Conservation (phyloP, 2,329 filamentous ascomycete species). For the Trichoderma sp. region DNA sequence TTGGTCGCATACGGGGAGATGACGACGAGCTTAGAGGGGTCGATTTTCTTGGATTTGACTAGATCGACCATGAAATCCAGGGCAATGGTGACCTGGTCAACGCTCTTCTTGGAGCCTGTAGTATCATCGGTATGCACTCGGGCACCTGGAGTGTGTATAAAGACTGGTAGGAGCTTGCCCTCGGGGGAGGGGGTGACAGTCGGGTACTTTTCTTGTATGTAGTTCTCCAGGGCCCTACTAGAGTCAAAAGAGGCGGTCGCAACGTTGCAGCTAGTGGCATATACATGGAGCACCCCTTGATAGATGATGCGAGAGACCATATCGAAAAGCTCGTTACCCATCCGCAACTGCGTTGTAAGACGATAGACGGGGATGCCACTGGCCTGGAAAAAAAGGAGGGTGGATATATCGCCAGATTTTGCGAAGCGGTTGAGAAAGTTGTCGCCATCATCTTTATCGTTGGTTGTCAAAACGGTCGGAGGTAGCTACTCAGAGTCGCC, state of each 20-base stretch:
- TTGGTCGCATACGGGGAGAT: conserved; percentile 24
- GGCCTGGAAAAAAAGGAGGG: conserved; percentile 18
- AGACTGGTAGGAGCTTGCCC: not conserved
- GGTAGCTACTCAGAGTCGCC: conserved; percentile 25
- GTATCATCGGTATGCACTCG: not conserved
- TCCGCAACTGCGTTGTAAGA: conserved; percentile 24
- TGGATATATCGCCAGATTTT: conserved; percentile 17
- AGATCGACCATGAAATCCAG: conserved; percentile 23
- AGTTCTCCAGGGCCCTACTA: not conserved
- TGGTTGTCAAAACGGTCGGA: not conserved
- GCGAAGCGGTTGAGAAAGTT: conserved; percentile 19
- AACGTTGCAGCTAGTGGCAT: not conserved
- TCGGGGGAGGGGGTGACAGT: not conserved
- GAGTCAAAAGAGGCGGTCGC: not conserved
- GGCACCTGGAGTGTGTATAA: not conserved
- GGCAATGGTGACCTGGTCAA: conserved; percentile 23
- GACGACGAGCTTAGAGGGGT: conserved; percentile 20
- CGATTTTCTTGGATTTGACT: conserved; percentile 1
- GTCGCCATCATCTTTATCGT: not conserved
- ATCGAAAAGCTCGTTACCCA: conserved; percentile 14
- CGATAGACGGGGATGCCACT: conserved; percentile 23
- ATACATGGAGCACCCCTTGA: not conserved
- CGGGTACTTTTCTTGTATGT: not conserved
- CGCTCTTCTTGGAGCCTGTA: not conserved
- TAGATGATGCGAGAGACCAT: not conserved